phyloP scores from a whole-genome alignment of 352 stramenopile species.

The Pythium monospermum region DNA sequence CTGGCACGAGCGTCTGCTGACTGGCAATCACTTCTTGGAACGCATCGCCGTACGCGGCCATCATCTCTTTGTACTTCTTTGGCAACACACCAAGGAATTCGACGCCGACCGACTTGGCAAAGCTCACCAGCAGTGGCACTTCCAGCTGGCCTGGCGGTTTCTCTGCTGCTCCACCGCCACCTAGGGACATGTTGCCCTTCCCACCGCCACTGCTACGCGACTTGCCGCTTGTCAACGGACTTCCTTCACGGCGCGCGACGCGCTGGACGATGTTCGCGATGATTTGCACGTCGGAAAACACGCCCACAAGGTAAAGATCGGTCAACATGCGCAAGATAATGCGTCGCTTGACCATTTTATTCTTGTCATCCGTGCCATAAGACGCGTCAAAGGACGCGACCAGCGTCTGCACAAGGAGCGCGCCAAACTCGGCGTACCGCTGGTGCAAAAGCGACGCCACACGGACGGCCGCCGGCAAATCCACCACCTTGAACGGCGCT shows the following conservation, averaged over 20 bases:
- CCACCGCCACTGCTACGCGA: constrained; percentile 10
- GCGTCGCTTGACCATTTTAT: constrained; percentile 65
- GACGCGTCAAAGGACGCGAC: constrained; percentile 50
- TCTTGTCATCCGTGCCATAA: constrained; percentile 64
- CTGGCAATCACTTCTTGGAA: constrained; percentile 36
- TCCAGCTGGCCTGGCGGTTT: constrained; percentile 78
- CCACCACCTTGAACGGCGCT: constrained; percentile 74
- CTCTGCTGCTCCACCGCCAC: constrained; percentile 6
- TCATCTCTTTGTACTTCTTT: constrained; percentile 61
- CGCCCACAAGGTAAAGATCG: constrained; percentile 78
- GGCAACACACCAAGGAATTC: constrained; percentile 81
- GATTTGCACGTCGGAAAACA: constrained; percentile 66
- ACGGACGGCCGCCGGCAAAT: constrained; percentile 81
- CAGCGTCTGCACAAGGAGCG: constrained; percentile 47
- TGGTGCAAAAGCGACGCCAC: constrained; percentile 89
- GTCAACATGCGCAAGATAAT: constrained; percentile 75
- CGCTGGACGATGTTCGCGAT: constrained; percentile 81
- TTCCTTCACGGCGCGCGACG: constrained; percentile 49
- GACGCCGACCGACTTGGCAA: constrained; percentile 90
- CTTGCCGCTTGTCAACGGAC: constrained; percentile 26
- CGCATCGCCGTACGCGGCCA: constrained; percentile 26
- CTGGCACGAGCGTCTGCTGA: constrained; percentile 51
- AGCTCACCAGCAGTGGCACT: constrained; percentile 92
- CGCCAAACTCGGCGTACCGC: constrained; percentile 88
- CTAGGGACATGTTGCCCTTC: constrained; percentile 41